Conservation (phyloP, 208 protist genomes). For the Porcisia hertigi region DNA sequence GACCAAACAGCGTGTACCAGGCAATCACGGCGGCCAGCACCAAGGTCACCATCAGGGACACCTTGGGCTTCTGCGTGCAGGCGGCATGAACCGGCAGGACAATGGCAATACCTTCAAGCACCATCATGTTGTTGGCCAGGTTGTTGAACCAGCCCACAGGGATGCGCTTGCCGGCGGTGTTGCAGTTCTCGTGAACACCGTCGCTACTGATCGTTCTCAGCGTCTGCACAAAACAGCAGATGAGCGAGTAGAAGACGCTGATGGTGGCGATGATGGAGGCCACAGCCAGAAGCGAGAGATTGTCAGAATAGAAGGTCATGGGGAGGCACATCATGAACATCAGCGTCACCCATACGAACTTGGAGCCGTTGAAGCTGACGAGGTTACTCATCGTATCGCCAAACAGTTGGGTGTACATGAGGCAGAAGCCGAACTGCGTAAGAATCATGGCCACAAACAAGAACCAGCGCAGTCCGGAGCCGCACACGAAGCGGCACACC, state of each 20-base stretch:
- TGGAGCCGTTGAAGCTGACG: constrained; percentile 31
- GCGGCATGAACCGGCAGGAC: constrained; percentile 71
- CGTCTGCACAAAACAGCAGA: constrained; percentile 42
- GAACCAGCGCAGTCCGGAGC: constrained; percentile 51
- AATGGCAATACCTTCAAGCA: constrained; percentile 76
- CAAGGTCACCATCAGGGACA: constrained; percentile 54
- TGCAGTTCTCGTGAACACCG: constrained; percentile 22
- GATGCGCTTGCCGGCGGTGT: constrained; percentile 32
- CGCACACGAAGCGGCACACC: constrained; percentile 65
- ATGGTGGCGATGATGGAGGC: constrained; percentile 64
- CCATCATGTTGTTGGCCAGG: constrained; percentile 78
- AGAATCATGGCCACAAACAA: constrained; percentile 67
- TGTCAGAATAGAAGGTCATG: constrained; percentile 64
- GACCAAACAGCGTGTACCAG: constrained; percentile 66
- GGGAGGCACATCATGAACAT: constrained; percentile 58
- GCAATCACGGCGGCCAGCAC: constrained; percentile 47
- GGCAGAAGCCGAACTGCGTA: constrained; percentile 87
- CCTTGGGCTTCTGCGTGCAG: constrained; percentile 59
- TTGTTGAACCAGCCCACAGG: constrained; percentile 66
- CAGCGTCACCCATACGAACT: constrained; percentile 59
- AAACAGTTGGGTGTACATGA: constrained; percentile 79
- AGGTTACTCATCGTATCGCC: constrained; percentile 57
- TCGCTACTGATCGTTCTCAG: constrained; percentile 29
- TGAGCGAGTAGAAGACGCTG: constrained; percentile 59
- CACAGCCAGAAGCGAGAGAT: constrained; percentile 58